Base-by-base conservation (phyloP, 306 rosid species). In the Cucurbita moschata region DNA sequence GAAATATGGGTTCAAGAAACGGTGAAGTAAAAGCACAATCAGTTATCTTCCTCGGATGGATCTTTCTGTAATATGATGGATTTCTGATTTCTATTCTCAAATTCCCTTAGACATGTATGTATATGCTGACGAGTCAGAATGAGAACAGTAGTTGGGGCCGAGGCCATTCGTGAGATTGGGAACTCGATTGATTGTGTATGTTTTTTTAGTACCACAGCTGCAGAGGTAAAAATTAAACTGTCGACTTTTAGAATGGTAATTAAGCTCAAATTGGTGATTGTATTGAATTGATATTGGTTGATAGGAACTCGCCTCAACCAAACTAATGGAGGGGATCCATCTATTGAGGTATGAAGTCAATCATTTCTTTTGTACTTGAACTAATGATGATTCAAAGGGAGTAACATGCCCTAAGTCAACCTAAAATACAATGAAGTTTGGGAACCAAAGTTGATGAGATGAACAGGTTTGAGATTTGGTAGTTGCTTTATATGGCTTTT, bases 1-100 rank as follows among this genome's bases (percentile, higher is more conserved):
- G 77, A 93, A 93, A 78, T 93, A 93, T 64, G 98, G 97, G 73
- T 93, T 93, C 77, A 93, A 90, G 88, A 93, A 88, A 82, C 79
- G 96, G 81, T 90, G 10, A 87, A 90, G 49, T 4, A 4, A 42
- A 50, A 50, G 15, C 54, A 50, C 8, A 50, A 12, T 3, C 5
- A 50, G 18, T 15, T 14, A 14, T 14, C 54, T 14, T 50, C 54
- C 54, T 15, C 5, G 2, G 54, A 66, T 44, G 72, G 72, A 43
- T 66, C 19, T 19, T 44, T 19, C 10, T 43, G 72, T 66, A 44
- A 19, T 66, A 16, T 66, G 72, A 66, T 21, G 39, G 38, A 66
- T 66, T 66, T 44, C 54, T 21, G 21, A 52, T 16, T 5, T 52
- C 56, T 52, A 52, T 16, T 52, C 21, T 52, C 56, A 52, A 52